A percentile compares a stretch with the other conserved stretches of the same genome.
phyloP scores from a whole-genome alignment of 495 filamentous ascomycete genomes.

The Aspergillus heteromorphus region DNA sequence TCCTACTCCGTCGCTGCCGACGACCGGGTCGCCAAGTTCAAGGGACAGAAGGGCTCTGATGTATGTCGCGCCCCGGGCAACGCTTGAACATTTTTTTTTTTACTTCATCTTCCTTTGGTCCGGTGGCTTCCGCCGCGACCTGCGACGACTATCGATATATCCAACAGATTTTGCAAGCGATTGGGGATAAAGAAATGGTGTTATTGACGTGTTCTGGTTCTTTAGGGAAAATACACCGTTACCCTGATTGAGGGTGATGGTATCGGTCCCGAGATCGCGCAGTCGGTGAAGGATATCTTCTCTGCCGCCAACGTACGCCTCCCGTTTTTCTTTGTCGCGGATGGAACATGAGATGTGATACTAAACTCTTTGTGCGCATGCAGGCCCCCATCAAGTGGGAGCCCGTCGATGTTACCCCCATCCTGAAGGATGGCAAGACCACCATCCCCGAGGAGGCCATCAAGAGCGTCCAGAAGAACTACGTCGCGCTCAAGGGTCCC shows the following conservation, averaged over 20 bases:
- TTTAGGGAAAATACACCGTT: slow-evolving; percentile 87
- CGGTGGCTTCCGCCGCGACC: slow-evolving; percentile 16
- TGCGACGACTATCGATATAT: not conserved
- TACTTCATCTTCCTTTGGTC: slow-evolving; percentile 16
- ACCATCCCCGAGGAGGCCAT: slow-evolving; percentile 88
- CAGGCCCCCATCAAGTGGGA: slow-evolving; percentile 96
- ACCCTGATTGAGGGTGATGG: slow-evolving; percentile 98
- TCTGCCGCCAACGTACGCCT: slow-evolving; percentile 76
- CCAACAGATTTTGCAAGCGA: slow-evolving; percentile 1
- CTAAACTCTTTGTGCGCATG: slow-evolving; percentile 33
- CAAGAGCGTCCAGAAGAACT: slow-evolving; percentile 83
- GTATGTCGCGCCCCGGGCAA: slow-evolving; percentile 46
- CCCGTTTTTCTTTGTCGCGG: slow-evolving; percentile 10
- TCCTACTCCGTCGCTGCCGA: slow-evolving; percentile 49
- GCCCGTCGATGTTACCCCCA: slow-evolving; percentile 89
- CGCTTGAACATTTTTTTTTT: slow-evolving; percentile 16
- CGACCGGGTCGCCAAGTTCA: slow-evolving; percentile 86
- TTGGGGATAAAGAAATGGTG: not conserved
- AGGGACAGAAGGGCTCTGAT: slow-evolving; percentile 79
- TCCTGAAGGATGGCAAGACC: slow-evolving; percentile 86
- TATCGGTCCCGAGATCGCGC: slow-evolving; percentile 95
- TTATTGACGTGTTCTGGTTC: not conserved
- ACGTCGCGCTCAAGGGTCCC: slow-evolving; percentile 94
- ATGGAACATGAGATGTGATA: not conserved
- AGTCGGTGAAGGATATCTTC: slow-evolving; percentile 97